Evolutionary conservation across 176 grass and related monocot species (phyloP), one percentile per base, ranked within the genome.

Genomic region (Juncus inflexus): DNA sequence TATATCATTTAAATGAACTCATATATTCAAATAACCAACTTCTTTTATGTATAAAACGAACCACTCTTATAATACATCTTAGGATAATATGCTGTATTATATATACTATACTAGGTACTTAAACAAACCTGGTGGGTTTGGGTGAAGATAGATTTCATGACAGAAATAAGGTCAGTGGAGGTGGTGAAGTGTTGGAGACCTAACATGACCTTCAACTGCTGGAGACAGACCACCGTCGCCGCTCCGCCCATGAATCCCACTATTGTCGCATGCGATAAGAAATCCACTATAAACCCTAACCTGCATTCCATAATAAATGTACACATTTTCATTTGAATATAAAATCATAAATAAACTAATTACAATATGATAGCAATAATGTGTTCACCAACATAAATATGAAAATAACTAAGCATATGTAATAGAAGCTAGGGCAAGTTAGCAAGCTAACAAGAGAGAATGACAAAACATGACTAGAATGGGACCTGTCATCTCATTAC

Each of bases 191-290:
- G 84, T 4, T 77, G 61, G 16, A 97, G 84, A 58, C 92, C 87
- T 12, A 97, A 77, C 60, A 97, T 75, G 66, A 84, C 92, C 82
- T 91, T 97, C 16, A 97, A 82, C 77, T 97, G 92, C 66, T 97
- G 92, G 8, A 97, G 83, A 80, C 77, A 91, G 59, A 97, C 92
- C 65, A 97, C 87, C 52, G 87, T 97, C 35, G 92, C 92, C 14
- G 92, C 92, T 47, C 92, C 92, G 11, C 15, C 92, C 92, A 97
- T 97, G 82, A 97, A 97, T 35, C 92, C 92, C 4, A 91, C 82
- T 81, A 97, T 91, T 16, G 87, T 83, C 52, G 92, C 87, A 64
- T 97, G 87, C 36, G 92, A 97, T 41, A 97, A 4, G 4, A 97
- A 89, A 51, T 97, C 92, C 39, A 97, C 92, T 72, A 97, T 91